Conservation (phyloP, 352 stramenopile species). For the Phytopythium oedochilum region DNA sequence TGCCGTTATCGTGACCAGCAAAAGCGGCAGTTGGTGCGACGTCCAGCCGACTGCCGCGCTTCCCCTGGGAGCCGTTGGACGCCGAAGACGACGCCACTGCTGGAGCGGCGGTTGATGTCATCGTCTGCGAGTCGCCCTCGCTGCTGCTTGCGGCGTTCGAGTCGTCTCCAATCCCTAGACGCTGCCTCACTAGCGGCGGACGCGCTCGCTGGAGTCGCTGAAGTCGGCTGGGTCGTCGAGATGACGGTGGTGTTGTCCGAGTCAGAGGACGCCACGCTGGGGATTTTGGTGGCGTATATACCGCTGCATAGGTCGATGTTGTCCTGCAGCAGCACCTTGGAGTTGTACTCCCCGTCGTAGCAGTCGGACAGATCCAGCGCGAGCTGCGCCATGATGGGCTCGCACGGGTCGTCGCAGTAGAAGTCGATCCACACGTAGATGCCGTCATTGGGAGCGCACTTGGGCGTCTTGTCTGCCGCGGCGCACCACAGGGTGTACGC, state of each 20-base stretch:
- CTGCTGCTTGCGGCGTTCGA: background rate
- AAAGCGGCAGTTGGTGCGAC: background rate
- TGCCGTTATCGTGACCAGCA: background rate
- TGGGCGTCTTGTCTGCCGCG: background rate
- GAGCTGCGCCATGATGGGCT: constrained; percentile 1
- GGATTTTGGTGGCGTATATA: background rate
- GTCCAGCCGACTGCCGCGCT: background rate
- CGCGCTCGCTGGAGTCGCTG: background rate
- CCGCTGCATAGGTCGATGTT: background rate
- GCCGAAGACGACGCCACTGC: background rate
- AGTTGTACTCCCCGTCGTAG: background rate
- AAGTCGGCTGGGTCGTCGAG: background rate
- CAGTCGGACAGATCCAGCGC: background rate
- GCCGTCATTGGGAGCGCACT: constrained; percentile 2
- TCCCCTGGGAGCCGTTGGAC: background rate
- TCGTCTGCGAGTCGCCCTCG: background rate
- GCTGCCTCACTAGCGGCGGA: background rate
- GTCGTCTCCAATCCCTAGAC: background rate
- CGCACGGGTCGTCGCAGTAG: constrained; percentile 1
- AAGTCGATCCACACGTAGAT: constrained; percentile 3
- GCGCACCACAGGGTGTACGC: background rate
- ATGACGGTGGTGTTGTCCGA: constrained; percentile 4
- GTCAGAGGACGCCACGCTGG: background rate
- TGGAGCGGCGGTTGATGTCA: background rate
- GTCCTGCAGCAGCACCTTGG: background rate